Conservation (phyloP, 2,329 filamentous ascomycete genomes). For the Berkeleyomyces basicola region DNA sequence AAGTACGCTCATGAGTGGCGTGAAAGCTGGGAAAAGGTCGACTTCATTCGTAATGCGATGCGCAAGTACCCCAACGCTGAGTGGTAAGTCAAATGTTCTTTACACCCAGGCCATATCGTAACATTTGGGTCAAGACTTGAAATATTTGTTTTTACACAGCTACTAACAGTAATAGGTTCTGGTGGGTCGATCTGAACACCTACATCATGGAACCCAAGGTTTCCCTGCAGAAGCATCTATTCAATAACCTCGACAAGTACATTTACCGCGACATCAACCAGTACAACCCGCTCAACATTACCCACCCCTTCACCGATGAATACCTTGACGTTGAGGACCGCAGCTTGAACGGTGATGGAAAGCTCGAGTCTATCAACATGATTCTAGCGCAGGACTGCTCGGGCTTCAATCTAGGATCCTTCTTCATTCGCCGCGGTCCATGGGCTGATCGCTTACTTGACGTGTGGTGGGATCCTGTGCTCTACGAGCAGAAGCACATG, state of each 20-base stretch:
- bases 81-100: constrained; percentile 47
- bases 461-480: constrained; percentile 95
- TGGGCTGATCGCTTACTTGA: constrained; percentile 90
- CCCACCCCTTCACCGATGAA: constrained; percentile 56
- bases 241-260: constrained; percentile 56
- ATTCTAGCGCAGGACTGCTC: constrained; percentile 85
- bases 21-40: constrained; percentile 98
- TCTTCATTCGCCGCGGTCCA: constrained; percentile 69
- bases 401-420: constrained; percentile 92
- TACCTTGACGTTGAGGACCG: constrained; percentile 63
- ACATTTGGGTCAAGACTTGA: background rate
- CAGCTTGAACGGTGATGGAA: constrained; percentile 61
- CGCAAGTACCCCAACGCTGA: constrained; percentile 90
- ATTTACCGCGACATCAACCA: constrained; percentile 91
- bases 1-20: constrained; percentile 97
- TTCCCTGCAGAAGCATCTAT: constrained; percentile 80
- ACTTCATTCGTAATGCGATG: constrained; percentile 75
- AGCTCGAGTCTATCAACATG: constrained; percentile 65
- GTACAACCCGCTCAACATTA: constrained; percentile 89
- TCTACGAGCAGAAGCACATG: constrained; percentile 98
- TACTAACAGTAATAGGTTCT: constrained; percentile 51
- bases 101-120: background rate
- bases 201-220: constrained; percentile 93
- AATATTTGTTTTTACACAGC: background rate
- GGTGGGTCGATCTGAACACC: constrained; percentile 97